Percentiles rank a stretch among this genome's conserved stretches.
Conservation (phyloP, 1,139 yeast species). For the Kluyveromyces marxianus region DNA sequence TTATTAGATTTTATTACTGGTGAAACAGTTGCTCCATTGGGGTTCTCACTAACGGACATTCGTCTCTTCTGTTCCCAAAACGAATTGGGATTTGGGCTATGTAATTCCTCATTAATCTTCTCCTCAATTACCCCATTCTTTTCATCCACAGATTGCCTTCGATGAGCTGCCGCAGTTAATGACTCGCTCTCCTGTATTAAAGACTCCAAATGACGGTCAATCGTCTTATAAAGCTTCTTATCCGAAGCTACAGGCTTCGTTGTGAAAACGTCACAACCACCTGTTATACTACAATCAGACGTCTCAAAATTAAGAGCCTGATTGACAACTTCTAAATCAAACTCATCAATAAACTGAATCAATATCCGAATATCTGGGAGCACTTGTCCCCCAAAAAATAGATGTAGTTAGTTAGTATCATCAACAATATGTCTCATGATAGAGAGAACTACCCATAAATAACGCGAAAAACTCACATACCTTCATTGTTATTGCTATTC, state of each 20-base stretch:
- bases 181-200: constrained; percentile 46
- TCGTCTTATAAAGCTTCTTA: constrained; percentile 75
- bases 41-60: constrained; percentile 27
- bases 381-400: neutral
- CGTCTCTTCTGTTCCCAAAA: constrained; percentile 33
- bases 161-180: constrained; percentile 22
- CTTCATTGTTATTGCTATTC: neutral
- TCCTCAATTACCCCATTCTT: neutral
- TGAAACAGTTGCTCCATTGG: constrained; percentile 8
- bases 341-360: constrained; percentile 75
- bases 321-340: constrained; percentile 81
- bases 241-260: constrained; percentile 91
- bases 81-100: constrained; percentile 13
- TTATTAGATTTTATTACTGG: constrained; percentile 21
- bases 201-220: constrained; percentile 73
- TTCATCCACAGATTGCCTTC: constrained; percentile 1
- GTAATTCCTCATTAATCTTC: neutral
- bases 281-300: constrained; percentile 76
- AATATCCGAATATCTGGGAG: neutral
- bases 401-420: neutral
- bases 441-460: neutral
- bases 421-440: neutral
- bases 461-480: constrained; percentile 2
- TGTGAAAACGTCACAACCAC: constrained; percentile 92
- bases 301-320: constrained; percentile 84